phyloP scores from a whole-genome alignment of 257 asterid genomes.

The Primulina tabacum region DNA sequence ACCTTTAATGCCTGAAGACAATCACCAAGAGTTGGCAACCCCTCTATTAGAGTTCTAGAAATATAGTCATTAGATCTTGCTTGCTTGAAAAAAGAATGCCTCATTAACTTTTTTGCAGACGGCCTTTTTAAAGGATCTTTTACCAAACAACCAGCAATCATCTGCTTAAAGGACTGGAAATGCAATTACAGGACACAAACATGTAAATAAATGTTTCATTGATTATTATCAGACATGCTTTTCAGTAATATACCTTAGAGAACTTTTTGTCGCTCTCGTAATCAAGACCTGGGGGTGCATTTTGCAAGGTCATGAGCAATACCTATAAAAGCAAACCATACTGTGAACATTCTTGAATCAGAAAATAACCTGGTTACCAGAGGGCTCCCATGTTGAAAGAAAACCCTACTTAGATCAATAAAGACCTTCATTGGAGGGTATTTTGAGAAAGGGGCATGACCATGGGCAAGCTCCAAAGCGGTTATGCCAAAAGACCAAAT shows the following conservation, averaged over 20 bases:
- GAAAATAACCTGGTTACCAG: background rate
- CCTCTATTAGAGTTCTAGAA: constrained; percentile 66
- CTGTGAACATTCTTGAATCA: constrained; percentile 18
- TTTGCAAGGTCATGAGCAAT: constrained; percentile 94
- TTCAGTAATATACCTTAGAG: constrained; percentile 60
- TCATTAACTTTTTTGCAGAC: constrained; percentile 77
- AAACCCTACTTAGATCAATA: constrained; percentile 12
- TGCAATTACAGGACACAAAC: constrained; percentile 27
- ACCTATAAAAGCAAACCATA: constrained; percentile 47
- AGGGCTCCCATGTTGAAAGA: constrained; percentile 10
- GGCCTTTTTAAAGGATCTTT: constrained; percentile 98
- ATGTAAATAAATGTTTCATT: constrained; percentile 16
- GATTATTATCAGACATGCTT: background rate
- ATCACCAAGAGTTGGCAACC: constrained; percentile 89
- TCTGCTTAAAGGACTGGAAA: constrained; percentile 39
- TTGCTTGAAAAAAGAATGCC: constrained; percentile 91
- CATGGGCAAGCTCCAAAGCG: constrained; percentile 98
- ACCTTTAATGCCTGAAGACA: constrained; percentile 86
- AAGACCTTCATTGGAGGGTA: constrained; percentile 98
- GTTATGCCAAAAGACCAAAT: constrained; percentile 99
- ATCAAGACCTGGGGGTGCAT: constrained; percentile 99
- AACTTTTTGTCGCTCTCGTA: constrained; percentile 91
- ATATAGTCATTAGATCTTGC: constrained; percentile 89
- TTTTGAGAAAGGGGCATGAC: constrained; percentile 99
- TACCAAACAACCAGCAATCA: constrained; percentile 95